phyloP scores from a whole-genome alignment of 352 stramenopile genomes.

The Phytophthora sansomeana region DNA sequence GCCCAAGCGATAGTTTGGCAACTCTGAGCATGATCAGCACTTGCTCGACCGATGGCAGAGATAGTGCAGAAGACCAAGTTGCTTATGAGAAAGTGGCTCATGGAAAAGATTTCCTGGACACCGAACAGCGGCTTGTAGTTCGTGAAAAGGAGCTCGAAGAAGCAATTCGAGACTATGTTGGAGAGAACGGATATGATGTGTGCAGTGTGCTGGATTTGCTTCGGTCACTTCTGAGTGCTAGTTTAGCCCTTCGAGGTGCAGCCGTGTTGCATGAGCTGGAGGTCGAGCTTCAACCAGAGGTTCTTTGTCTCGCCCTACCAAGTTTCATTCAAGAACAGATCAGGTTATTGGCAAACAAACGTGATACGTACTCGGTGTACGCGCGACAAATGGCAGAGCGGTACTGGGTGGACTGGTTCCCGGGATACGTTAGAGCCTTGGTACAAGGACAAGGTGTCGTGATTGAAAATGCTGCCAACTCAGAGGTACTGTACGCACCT shows the following conservation, averaged over 20 bases:
- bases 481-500: not conserved
- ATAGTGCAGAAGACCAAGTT: not conserved
- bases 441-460: not conserved
- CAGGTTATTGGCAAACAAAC: not conserved
- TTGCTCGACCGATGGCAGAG: not conserved
- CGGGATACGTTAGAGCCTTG: not conserved
- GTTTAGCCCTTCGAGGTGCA: too few relatives aligned
- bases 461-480: conserved; percentile 2
- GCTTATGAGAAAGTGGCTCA: not conserved
- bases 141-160: not conserved
- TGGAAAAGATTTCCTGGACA: not conserved
- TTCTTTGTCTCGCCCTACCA: conserved; percentile 5
- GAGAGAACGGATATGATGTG: not conserved
- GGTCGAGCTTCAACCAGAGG: conserved; percentile 4
- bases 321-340: conserved; percentile 1
- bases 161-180: not conserved
- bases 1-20: not conserved
- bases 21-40: not conserved
- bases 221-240: not conserved
- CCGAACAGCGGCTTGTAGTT: not conserved
- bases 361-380: not conserved
- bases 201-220: conserved; percentile 1
- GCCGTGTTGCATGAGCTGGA: conserved; percentile 2
- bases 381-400: not conserved
- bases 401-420: conserved; percentile 1